A percentile compares a stretch with the other conserved stretches of the same genome.
These are phyloP conservation scores for Fraxinus xanthoxyloides DNA, from an alignment of 305 asterid species.

Conservation along the genomic window DNA sequence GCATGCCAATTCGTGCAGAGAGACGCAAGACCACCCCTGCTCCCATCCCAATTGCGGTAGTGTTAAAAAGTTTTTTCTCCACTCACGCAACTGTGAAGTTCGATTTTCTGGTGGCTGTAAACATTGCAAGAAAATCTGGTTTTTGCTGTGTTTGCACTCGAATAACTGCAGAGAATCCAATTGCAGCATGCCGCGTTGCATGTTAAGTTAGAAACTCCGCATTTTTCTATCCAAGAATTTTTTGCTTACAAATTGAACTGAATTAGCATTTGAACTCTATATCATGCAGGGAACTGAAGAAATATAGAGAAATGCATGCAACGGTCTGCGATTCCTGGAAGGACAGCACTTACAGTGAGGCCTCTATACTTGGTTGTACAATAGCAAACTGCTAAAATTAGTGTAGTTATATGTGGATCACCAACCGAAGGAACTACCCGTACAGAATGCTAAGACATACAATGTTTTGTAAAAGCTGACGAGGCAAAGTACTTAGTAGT, in stretches of 20 bases:
- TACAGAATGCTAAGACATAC: background rate
- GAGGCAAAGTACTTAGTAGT: background rate
- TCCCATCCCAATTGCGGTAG: conserved; percentile 30
- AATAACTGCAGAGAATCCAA: conserved; percentile 32
- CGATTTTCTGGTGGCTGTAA: conserved; percentile 37
- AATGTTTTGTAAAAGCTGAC: background rate
- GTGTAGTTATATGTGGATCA: background rate
- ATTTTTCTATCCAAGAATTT: background rate
- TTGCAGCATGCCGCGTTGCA: conserved; percentile 58
- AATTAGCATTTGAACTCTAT: conserved; percentile 3
- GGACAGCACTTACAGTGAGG: conserved; percentile 14
- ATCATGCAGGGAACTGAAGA: conserved; percentile 40
- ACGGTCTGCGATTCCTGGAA: background rate
- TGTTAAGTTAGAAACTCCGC: conserved; percentile 34
- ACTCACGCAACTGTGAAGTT: conserved; percentile 28
- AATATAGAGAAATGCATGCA: conserved; percentile 18
- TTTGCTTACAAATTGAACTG: conserved; percentile 8
- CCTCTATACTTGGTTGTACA: background rate
- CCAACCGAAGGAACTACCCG: background rate
- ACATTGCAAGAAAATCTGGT: conserved; percentile 40
- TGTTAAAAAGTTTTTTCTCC: conserved; percentile 36
- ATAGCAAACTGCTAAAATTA: background rate
- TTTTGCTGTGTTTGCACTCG: conserved; percentile 36
- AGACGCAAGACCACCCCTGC: conserved; percentile 34
- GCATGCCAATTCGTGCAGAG: conserved; percentile 43